phyloP scores from a whole-genome alignment of 495 filamentous ascomycete species.

The Venustampulla echinocandica region DNA sequence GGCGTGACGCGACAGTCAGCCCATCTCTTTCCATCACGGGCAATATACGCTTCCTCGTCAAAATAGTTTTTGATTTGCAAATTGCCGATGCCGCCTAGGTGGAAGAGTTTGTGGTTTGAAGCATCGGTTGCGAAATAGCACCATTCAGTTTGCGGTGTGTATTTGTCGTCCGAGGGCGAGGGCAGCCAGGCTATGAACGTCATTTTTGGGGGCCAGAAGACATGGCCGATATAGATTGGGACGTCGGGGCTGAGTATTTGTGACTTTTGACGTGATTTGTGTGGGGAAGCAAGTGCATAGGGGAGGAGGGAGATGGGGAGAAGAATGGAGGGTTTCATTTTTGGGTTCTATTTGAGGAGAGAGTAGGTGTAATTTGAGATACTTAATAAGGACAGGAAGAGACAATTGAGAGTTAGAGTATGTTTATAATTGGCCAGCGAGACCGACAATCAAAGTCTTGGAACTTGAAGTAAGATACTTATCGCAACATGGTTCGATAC shows the following conservation, averaged over 20 bases:
- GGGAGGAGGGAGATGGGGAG: neutral
- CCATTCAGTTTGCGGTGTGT: conserved; percentile 10
- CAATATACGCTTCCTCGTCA: conserved; percentile 11
- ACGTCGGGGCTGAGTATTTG: conserved; percentile 3
- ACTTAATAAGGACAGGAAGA: too few relatives aligned
- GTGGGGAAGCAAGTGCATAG: neutral
- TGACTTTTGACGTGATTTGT: neutral
- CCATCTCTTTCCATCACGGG: conserved; percentile 11
- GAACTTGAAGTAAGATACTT: neutral
- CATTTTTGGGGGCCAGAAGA: conserved; percentile 21
- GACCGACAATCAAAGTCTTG: neutral
- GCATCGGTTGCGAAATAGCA: conserved; percentile 13
- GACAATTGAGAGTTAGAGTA: too few relatives aligned
- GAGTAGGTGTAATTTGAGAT: neutral
- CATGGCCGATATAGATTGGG: conserved; percentile 20
- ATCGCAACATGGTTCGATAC: neutral
- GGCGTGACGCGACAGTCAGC: conserved; percentile 19
- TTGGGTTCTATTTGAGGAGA: neutral
- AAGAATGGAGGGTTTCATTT: neutral
- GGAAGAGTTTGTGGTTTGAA: conserved; percentile 6
- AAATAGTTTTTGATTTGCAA: conserved; percentile 20
- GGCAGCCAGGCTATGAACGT: conserved; percentile 19
- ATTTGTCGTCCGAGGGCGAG: neutral
- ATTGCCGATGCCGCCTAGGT: conserved; percentile 11
- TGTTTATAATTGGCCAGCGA: too few relatives aligned